Evolutionary conservation across 2,329 filamentous ascomycete species (phyloP).

Genomic region (Pyrenochaeta sp.): DNA sequence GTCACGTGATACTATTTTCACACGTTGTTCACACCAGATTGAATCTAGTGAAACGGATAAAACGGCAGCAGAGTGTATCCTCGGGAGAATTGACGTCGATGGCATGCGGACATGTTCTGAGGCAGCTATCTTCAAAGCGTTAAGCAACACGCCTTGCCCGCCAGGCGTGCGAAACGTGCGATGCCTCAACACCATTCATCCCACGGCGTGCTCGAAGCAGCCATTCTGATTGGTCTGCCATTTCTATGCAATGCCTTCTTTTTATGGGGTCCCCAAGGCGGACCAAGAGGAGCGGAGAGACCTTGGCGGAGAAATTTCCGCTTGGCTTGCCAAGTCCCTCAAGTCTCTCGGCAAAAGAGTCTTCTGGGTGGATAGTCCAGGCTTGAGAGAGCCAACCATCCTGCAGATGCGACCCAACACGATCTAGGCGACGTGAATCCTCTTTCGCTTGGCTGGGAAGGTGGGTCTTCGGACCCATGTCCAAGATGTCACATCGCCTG

Average conservation of each 20-base stretch:
- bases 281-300: conserved; percentile 18
- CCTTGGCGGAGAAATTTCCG: conserved; percentile 16
- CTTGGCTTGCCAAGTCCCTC: conserved; percentile 13
- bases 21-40: neutral
- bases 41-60: neutral
- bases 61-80: conserved; percentile 7
- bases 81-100: conserved; percentile 1
- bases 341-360: conserved; percentile 13
- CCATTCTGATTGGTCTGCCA: conserved; percentile 10
- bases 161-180: conserved; percentile 3
- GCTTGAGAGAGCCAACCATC: conserved; percentile 11
- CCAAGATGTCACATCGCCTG: conserved; percentile 2
- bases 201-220: conserved; percentile 10
- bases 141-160: neutral
- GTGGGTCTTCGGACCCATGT: neutral
- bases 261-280: conserved; percentile 17
- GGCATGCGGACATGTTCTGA: neutral
- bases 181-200: conserved; percentile 12
- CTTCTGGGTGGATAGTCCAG: conserved; percentile 3
- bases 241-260: conserved; percentile 1
- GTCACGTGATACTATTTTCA: neutral
- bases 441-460: conserved; percentile 15
- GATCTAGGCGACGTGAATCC: conserved; percentile 6
- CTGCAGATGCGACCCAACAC: neutral
- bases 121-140: conserved; percentile 1